Percentiles rank a stretch among this genome's conserved stretches.
phyloP scores from a whole-genome alignment of 768 basidiomycete species.

The Mycena maculata region DNA sequence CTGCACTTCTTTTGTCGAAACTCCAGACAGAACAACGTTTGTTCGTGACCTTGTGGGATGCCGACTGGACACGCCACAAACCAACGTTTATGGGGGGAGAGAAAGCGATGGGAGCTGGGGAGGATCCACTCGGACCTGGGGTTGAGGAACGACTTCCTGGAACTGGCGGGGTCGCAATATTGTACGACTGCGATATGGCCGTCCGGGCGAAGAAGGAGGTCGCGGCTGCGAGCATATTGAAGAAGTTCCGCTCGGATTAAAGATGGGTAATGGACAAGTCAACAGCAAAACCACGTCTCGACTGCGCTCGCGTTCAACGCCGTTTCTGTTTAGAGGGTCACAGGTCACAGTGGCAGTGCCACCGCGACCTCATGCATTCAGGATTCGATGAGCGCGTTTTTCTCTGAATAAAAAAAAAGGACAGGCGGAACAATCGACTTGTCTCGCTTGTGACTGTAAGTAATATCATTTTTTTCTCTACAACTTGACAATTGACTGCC shows the following conservation, averaged over 20 bases:
- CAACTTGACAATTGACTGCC: too few species aligned
- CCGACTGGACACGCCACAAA: conserved; percentile 89
- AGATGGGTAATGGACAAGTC: too few species aligned
- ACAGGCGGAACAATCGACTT: too few species aligned
- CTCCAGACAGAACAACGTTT: conserved; percentile 93
- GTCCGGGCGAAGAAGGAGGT: conserved; percentile 86
- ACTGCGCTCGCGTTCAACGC: too few species aligned
- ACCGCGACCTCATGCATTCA: too few species aligned
- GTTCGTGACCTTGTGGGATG: conserved; percentile 87
- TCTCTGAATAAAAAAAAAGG: too few species aligned
- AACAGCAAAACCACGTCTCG: too few species aligned
- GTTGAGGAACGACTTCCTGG: conserved; percentile 60
- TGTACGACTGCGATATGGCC: conserved; percentile 84
- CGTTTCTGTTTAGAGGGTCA: too few species aligned
- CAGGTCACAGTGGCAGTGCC: too few species aligned
- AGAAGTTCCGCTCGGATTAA: background rate
- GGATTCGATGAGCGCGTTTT: too few species aligned
- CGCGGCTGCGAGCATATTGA: conserved; percentile 80
- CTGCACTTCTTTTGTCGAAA: conserved; percentile 83
- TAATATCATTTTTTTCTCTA: too few species aligned
- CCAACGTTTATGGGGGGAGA: conserved; percentile 78
- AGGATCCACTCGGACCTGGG: conserved; percentile 50
- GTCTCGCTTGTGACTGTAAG: too few species aligned
- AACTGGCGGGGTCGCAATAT: conserved; percentile 59
- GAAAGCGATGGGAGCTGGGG: conserved; percentile 53